Evolutionary conservation across 176 grass and related monocot genomes (phyloP).

Genomic region (Phyllostachys edulis): DNA sequence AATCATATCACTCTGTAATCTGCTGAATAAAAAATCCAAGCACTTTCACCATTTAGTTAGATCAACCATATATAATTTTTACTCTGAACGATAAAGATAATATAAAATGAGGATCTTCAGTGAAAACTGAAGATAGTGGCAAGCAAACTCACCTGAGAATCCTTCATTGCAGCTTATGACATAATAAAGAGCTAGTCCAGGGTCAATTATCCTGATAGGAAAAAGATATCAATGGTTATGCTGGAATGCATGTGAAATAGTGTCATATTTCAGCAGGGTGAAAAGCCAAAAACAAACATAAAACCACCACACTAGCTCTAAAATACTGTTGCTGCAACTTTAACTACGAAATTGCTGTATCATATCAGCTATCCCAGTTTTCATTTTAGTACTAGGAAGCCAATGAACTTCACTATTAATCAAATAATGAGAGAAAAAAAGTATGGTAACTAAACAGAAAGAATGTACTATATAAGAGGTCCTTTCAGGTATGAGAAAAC

Average conservation of each 20-base stretch:
- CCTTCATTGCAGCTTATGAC: constrained; percentile 60
- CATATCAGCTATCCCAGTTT: constrained; percentile 9
- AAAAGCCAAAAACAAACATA: background rate
- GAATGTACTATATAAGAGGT: background rate
- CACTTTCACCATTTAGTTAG: constrained; percentile 14
- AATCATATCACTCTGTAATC: background rate
- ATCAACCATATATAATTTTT: background rate
- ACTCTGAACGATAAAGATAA: background rate
- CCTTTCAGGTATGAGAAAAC: background rate
- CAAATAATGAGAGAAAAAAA: constrained; percentile 17
- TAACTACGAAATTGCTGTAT: background rate
- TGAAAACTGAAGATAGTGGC: background rate
- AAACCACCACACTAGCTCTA: background rate
- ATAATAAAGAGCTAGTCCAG: constrained; percentile 15
- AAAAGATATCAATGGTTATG: constrained; percentile 7
- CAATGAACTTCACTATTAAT: background rate
- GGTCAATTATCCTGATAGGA: constrained; percentile 29
- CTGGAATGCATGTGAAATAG: background rate
- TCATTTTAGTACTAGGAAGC: background rate
- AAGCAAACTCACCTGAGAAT: constrained; percentile 46
- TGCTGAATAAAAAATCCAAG: background rate
- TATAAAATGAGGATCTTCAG: background rate
- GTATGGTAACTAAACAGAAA: background rate
- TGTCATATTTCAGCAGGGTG: background rate
- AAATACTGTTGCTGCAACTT: background rate